Evolutionary conservation across 805 yeast genomes (phyloP), one percentile per base, ranked within the genome.

Genomic region (Candida xiaguanensis): DNA sequence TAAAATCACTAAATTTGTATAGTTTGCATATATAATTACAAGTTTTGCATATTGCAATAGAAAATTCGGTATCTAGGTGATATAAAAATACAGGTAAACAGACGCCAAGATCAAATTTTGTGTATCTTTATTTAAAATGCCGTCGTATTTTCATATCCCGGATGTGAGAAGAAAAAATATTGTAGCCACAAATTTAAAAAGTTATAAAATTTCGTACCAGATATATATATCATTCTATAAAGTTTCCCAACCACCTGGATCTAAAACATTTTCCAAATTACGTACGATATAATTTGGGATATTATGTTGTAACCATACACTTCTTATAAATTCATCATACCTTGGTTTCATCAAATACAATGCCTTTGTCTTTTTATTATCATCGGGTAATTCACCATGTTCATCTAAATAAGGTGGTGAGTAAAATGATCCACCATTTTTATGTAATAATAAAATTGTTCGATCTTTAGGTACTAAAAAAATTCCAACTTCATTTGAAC

Each of bases 231-330:
- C 23, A 13, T 14, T 31, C 57, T 64, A 87, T 45, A 85, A 64
- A 1, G 93, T 85, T 50, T 85, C 93, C 99, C 99, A 91, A 0
- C 99, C 99, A 7, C 99, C 99, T 27, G 83, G 77, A 58, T 91
- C 98, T 24, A 82, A 61, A 6, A 75, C 76, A 28, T 82, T 78
- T 50, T 91, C 98, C 12, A 91, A 70, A 47, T 80, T 80, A 46
- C 98, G 70, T 1, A 88, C 89, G 24, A 90, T 80, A 32, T 73
- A 70, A 49, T 86, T 87, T 3, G 87, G 82, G 2, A 87, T 67
- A 53, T 85, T 85, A 53, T 88, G 90, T 40, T 77, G 82, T 14
- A 90, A 66, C 90, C 97, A 84, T 31, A 87, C 65, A 24, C 73
- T 75, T 38, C 81, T 71, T 14, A 74, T 74, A 41, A 90, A 72